A percentile compares a stretch with the other conserved stretches of the same genome.
These are phyloP conservation scores for Diospyros kaki DNA, from an alignment of 148 eudicot species.

Conservation along the genomic window DNA sequence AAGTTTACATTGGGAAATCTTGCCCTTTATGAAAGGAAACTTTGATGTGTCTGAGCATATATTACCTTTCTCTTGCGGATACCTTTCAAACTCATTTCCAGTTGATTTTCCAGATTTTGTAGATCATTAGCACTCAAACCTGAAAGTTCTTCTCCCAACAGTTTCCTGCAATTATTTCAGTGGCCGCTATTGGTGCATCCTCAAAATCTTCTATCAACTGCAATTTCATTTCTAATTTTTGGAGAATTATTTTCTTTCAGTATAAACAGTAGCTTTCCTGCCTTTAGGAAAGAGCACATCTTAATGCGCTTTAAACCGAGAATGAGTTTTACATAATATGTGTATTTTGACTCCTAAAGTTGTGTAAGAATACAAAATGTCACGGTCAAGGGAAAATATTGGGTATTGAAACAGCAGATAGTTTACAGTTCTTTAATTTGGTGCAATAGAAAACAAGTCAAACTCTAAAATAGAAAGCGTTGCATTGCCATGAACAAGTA, in stretches of 20 bases:
- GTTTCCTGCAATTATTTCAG: conserved; percentile 50
- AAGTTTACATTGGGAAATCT: background rate
- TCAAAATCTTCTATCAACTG: background rate
- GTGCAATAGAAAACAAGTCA: background rate
- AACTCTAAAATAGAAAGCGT: background rate
- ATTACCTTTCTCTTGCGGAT: conserved; percentile 59
- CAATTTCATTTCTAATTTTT: background rate
- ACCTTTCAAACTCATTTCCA: conserved; percentile 60
- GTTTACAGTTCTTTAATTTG: background rate
- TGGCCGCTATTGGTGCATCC: conserved; percentile 6
- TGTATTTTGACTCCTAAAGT: background rate
- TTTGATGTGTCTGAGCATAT: background rate
- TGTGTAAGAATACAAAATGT: background rate
- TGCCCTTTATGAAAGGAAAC: background rate
- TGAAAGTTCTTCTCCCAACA: conserved; percentile 76
- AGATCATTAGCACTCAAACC: conserved; percentile 65
- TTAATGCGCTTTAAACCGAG: background rate
- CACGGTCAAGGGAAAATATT: too few species aligned
- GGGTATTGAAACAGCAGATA: too few species aligned
- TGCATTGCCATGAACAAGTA: background rate
- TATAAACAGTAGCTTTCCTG: background rate
- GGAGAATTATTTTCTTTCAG: background rate
- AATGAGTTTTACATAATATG: background rate
- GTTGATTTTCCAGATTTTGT: conserved; percentile 65
- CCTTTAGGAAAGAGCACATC: background rate